phyloP scores from a whole-genome alignment of 2,329 filamentous ascomycete genomes.

The Helicocarpus griseus region DNA sequence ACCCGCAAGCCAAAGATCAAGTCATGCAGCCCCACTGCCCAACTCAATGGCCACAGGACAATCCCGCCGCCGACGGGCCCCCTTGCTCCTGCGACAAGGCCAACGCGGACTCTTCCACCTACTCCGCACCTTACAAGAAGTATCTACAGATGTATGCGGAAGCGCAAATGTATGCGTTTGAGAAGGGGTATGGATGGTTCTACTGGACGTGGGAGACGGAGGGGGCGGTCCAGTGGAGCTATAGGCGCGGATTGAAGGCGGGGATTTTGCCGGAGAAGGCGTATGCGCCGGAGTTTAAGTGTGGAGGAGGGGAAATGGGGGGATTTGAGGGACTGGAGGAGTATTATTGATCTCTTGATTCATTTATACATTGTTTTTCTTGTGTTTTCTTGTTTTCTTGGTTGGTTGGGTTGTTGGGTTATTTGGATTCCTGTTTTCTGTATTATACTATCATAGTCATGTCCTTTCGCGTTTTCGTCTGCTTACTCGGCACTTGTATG shows the following conservation, averaged over 20 bases:
- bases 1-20: slow-evolving; percentile 40
- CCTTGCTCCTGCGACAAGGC: slow-evolving; percentile 63
- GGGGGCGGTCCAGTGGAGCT: slow-evolving; percentile 75
- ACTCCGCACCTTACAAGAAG: slow-evolving; percentile 66
- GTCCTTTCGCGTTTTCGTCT: too few relatives aligned
- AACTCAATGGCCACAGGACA: slow-evolving; percentile 35
- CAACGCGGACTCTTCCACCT: slow-evolving; percentile 61
- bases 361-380: too few relatives aligned
- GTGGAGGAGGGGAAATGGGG: slow-evolving; percentile 37
- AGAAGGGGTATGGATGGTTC: slow-evolving; percentile 93
- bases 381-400: neutral
- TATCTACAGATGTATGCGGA: slow-evolving; percentile 86
- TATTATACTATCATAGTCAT: too few relatives aligned
- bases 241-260: slow-evolving; percentile 59
- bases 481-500: too few relatives aligned
- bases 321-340: slow-evolving; percentile 35
- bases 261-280: slow-evolving; percentile 72
- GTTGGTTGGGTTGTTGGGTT: neutral
- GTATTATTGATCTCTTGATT: slow-evolving; percentile 26
- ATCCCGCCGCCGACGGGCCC: slow-evolving; percentile 27
- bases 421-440: neutral
- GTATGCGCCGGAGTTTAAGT: slow-evolving; percentile 61
- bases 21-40: slow-evolving; percentile 69
- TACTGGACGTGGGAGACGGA: slow-evolving; percentile 99
- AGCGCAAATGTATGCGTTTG: slow-evolving; percentile 91